These are phyloP conservation scores for Dunaliella primolecta DNA, from an alignment of 139 green algal species.

Conservation along the genomic window DNA sequence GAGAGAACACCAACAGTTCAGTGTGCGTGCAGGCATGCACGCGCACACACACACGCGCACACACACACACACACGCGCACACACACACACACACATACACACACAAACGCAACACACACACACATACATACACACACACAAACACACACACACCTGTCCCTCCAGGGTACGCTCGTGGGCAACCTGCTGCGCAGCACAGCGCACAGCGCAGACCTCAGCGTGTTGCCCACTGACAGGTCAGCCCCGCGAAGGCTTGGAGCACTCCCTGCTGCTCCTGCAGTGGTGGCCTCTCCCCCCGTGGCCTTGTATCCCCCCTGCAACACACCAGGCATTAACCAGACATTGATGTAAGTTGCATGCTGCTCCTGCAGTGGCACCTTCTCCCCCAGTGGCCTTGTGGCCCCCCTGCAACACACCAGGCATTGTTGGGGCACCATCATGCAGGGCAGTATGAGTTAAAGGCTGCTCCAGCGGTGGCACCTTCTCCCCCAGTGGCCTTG, in stretches of 20 bases:
- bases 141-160: slow-evolving; percentile 6
- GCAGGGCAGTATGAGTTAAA: no score
- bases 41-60: not conserved
- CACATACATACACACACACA: not conserved
- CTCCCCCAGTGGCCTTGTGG: no score
- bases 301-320: not conserved
- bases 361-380: no score
- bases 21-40: no score
- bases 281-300: not conserved
- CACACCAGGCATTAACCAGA: no score
- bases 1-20: no score
- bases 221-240: slow-evolving; percentile 34
- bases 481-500: no score
- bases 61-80: not conserved
- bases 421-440: no score
- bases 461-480: no score
- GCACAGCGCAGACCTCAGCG: slow-evolving; percentile 29
- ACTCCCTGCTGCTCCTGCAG: not conserved
- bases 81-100: not conserved
- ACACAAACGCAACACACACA: not conserved
- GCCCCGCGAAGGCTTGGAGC: not conserved
- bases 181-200: slow-evolving; percentile 28
- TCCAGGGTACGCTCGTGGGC: slow-evolving; percentile 24
- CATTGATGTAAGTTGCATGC: no score
- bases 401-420: no score